A percentile compares a stretch with the other conserved stretches of the same genome.
Evolutionary conservation across 768 basidiomycete genomes (phyloP).

Genomic region (Russula compacta): DNA sequence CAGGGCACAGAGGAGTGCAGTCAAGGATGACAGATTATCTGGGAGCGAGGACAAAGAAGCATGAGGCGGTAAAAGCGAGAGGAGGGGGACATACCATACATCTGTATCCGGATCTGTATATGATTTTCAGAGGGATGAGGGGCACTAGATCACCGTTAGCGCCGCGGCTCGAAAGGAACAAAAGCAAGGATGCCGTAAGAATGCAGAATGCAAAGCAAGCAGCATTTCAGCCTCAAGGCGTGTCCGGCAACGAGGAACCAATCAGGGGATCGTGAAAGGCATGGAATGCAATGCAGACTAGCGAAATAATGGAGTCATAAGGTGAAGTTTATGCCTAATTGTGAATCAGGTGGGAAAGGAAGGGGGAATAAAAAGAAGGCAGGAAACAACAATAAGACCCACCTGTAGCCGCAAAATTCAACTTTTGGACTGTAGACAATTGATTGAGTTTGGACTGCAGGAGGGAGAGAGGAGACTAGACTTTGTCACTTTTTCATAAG

Average conservation of each 20-base stretch:
- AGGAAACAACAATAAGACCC: conserved; percentile 23
- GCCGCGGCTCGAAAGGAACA: neutral
- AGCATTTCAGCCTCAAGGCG: neutral
- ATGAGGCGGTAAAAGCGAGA: neutral
- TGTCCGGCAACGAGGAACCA: neutral
- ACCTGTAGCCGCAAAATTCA: conserved; percentile 98
- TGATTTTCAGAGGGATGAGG: conserved; percentile 97
- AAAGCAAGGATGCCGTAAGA: neutral
- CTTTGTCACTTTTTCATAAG: conserved; percentile 87
- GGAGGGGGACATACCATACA: conserved; percentile 77
- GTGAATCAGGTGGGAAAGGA: neutral
- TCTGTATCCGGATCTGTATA: conserved; percentile 97
- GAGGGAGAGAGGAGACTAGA: neutral
- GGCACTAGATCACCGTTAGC: conserved; percentile 36
- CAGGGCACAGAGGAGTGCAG: conserved; percentile 69
- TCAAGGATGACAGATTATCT: conserved; percentile 85
- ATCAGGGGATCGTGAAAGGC: neutral
- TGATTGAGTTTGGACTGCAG: neutral
- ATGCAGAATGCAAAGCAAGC: neutral
- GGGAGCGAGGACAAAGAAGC: neutral
- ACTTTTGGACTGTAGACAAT: conserved; percentile 67
- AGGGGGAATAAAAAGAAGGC: neutral
- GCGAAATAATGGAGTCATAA: neutral
- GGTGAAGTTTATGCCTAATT: conserved; percentile 1
- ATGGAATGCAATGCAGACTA: neutral